Base-by-base conservation (phyloP, 331 rosid species). In the Arachis monticola region DNA sequence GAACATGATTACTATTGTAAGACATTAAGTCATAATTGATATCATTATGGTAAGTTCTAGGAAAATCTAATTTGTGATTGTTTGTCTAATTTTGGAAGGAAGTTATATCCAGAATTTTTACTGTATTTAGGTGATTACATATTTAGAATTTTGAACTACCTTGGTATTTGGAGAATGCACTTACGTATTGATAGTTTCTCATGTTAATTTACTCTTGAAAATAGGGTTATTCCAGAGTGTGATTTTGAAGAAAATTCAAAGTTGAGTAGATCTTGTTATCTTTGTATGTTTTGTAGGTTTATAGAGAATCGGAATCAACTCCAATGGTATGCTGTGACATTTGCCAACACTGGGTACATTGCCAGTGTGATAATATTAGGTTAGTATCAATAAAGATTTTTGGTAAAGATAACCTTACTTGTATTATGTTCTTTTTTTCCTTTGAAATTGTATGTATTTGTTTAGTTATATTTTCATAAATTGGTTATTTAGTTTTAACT, bases 261-360 rank as follows among this genome's bases (percentile, higher is more conserved):
- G 51, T 60, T 81, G 74, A 80, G 22, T 60, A 5, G 51, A 17
- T 75, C 41, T 9, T 48, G 12, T 44, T 66, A 76, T 64, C 70
- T 59, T 59, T n/a, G 53, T 55, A 63, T 75, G 57, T 62, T 80
- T 82, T 80, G 79, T 84, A 95, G 99, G 99, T 95, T 53, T 84
- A 84, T 75, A 84, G 88, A 81, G 88, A 84, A 70, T 84, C 88
- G 52, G 88, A 84, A 65, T 84, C 88, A n/a, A 95, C 99, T 30
- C 99, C 99, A 12, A 95, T 95, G 99, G 97, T 95, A 75, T 92
- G 99, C 87, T 95, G 99, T 80, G 99, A 95, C 77, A 32, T 82
- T 69, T 95, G 99, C 93, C 96, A 92, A 87, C 97, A 95, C 41
- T 95, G 99, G 99, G 97, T 95, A 73, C 99, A 95, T 83, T 95